Conservation (phyloP, 2,329 filamentous ascomycete genomes). For the Beauveria caledonica region DNA sequence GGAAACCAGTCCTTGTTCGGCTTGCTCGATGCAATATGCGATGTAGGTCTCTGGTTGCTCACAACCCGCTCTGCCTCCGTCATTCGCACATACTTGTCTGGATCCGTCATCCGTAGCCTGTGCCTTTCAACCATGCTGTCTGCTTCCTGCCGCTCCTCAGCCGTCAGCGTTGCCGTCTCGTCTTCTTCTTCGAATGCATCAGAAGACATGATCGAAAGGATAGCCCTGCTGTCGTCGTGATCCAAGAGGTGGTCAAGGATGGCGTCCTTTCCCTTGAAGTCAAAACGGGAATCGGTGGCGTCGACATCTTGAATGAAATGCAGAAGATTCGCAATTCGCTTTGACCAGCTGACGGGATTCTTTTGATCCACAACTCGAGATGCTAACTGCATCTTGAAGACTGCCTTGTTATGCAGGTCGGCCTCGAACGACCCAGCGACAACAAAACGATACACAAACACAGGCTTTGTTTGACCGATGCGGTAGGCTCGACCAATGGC, state of each 20-base stretch:
- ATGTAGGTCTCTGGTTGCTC: background rate
- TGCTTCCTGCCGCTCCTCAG: constrained; percentile 51
- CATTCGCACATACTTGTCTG: constrained; percentile 22
- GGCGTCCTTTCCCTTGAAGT: constrained; percentile 54
- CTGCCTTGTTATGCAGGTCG: constrained; percentile 59
- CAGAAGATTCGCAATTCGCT: constrained; percentile 49
- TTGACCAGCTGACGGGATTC: constrained; percentile 60
- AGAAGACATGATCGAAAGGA: constrained; percentile 54
- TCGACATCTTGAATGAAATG: constrained; percentile 44
- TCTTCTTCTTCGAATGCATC: constrained; percentile 69
- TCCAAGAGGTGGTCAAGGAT: constrained; percentile 45
- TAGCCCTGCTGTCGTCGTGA: constrained; percentile 28
- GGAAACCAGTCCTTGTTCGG: constrained; percentile 2
- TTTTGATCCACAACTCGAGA: constrained; percentile 77
- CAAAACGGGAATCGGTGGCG: constrained; percentile 27
- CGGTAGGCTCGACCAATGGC: constrained; percentile 82
- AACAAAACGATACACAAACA: constrained; percentile 78
- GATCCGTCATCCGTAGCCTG: constrained; percentile 25
- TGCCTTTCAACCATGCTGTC: constrained; percentile 30
- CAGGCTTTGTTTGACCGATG: constrained; percentile 70
- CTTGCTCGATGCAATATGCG: background rate
- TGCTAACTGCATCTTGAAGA: constrained; percentile 79
- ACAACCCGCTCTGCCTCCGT: constrained; percentile 9
- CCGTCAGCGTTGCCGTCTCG: constrained; percentile 43
- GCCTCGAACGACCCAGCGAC: constrained; percentile 74